Evolutionary conservation across 345 rosid species (phyloP).

Genomic region (Cochlearia excelsa): DNA sequence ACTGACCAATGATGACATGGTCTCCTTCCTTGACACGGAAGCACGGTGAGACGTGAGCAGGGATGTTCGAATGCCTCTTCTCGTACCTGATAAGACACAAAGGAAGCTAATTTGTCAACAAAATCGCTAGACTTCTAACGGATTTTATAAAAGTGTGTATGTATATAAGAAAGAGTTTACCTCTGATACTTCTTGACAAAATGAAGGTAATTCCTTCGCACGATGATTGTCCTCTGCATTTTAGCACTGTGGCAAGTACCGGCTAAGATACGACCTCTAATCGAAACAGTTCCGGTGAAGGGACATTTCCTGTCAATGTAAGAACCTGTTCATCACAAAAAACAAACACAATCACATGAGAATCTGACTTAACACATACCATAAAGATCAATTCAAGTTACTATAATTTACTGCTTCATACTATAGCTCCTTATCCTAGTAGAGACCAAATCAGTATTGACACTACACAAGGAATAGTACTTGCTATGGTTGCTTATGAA

Average conservation of each 20-base stretch:
- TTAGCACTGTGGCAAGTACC: background rate
- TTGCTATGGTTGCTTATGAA: too few relatives aligned
- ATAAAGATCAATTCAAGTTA: too few relatives aligned
- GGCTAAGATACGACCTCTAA: background rate
- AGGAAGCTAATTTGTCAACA: too few relatives aligned
- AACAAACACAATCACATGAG: too few relatives aligned
- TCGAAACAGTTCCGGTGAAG: background rate
- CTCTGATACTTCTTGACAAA: background rate
- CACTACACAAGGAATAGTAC: too few relatives aligned
- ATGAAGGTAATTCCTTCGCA: background rate
- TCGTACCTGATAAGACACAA: background rate
- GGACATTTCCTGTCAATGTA: background rate
- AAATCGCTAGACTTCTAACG: too few relatives aligned
- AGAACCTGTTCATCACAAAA: too few relatives aligned
- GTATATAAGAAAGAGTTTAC: background rate
- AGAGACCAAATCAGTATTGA: too few relatives aligned
- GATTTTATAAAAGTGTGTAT: too few relatives aligned
- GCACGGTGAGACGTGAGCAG: background rate
- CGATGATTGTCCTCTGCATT: background rate
- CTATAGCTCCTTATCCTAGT: too few relatives aligned
- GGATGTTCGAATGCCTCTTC: background rate
- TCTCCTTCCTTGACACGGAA: background rate
- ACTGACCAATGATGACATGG: background rate
- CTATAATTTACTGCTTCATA: too few relatives aligned
- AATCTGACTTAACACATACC: too few relatives aligned